Percentiles rank a stretch among this genome's conserved stretches.
Conservation (phyloP, 208 protist species). For the Blastocrithidia nonstop region DNA sequence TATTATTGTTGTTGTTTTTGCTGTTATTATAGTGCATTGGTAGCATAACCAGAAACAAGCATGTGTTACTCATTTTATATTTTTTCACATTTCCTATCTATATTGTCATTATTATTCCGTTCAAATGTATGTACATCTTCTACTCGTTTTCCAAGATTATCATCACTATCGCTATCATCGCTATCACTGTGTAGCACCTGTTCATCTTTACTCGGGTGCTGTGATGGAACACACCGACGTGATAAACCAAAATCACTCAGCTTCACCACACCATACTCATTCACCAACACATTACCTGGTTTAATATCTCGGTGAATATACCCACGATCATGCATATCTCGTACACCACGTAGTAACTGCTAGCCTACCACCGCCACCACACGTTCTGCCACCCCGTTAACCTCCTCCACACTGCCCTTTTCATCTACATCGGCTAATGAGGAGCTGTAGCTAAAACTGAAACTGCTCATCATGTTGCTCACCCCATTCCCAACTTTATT, state of each 20-base stretch:
- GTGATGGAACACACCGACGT: conserved; percentile 20
- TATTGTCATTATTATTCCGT: too few relatives aligned
- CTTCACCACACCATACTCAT: conserved; percentile 48
- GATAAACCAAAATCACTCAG: conserved; percentile 93
- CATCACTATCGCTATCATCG: too few relatives aligned
- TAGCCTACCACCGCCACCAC: conserved; percentile 68
- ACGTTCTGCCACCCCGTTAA: conserved; percentile 43
- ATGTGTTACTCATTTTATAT: too few relatives aligned
- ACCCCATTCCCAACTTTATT: too few relatives aligned
- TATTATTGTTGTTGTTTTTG: too few relatives aligned
- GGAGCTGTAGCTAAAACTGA: too few relatives aligned
- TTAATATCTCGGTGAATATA: conserved; percentile 88
- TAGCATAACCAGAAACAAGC: too few relatives aligned
- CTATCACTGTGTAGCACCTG: background rate
- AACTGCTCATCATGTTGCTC: too few relatives aligned
- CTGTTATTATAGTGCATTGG: too few relatives aligned
- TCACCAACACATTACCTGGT: conserved; percentile 79
- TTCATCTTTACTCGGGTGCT: background rate
- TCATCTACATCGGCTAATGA: conserved; percentile 9
- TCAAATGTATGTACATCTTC: too few relatives aligned
- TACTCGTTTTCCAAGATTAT: too few relatives aligned
- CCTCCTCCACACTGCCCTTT: conserved; percentile 22
- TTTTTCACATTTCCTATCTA: too few relatives aligned
- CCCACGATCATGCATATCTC: conserved; percentile 71
- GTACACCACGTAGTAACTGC: conserved; percentile 66